Evolutionary conservation across 805 yeast species (phyloP).

Genomic region (Yarrowia yakushimensis): DNA sequence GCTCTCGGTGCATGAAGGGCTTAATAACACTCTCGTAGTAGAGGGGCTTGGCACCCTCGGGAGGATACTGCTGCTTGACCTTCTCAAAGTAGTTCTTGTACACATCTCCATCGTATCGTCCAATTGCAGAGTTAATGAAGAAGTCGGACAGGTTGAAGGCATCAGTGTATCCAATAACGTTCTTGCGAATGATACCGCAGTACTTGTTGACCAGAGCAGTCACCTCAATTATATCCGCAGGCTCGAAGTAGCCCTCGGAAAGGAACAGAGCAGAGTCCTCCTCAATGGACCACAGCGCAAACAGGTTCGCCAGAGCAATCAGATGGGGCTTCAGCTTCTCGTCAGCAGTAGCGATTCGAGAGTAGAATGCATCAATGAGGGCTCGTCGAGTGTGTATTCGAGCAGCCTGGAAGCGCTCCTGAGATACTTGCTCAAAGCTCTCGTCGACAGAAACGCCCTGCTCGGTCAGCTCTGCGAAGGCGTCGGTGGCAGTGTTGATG

Average conservation of each 20-base stretch:
- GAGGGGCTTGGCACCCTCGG: conserved; percentile 52
- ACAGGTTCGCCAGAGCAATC: conserved; percentile 54
- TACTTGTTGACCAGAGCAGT: conserved; percentile 46
- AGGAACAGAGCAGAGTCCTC: conserved; percentile 68
- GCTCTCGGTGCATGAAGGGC: conserved; percentile 38
- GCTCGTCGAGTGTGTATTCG: conserved; percentile 41
- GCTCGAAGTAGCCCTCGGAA: conserved; percentile 54
- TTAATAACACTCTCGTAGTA: conserved; percentile 43
- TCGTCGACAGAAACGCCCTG: conserved; percentile 34
- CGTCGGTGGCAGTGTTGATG: conserved; percentile 37
- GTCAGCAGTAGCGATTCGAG: conserved; percentile 38
- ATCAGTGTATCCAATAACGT: conserved; percentile 77
- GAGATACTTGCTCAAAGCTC: conserved; percentile 43
- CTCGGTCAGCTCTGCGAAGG: conserved; percentile 31
- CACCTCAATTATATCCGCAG: conserved; percentile 46
- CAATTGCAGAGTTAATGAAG: conserved; percentile 78
- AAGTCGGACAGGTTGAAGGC: conserved; percentile 78
- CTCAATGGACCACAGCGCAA: conserved; percentile 65
- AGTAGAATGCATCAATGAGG: conserved; percentile 41
- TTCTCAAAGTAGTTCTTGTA: conserved; percentile 69
- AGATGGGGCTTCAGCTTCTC: conserved; percentile 49
- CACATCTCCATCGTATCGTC: conserved; percentile 76
- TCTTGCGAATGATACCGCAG: conserved; percentile 54
- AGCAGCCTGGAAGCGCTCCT: conserved; percentile 42
- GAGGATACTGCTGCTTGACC: conserved; percentile 53